Evolutionary conservation across 2,329 filamentous ascomycete genomes (phyloP).

Genomic region (Sporothrix brunneoviolacea): DNA sequence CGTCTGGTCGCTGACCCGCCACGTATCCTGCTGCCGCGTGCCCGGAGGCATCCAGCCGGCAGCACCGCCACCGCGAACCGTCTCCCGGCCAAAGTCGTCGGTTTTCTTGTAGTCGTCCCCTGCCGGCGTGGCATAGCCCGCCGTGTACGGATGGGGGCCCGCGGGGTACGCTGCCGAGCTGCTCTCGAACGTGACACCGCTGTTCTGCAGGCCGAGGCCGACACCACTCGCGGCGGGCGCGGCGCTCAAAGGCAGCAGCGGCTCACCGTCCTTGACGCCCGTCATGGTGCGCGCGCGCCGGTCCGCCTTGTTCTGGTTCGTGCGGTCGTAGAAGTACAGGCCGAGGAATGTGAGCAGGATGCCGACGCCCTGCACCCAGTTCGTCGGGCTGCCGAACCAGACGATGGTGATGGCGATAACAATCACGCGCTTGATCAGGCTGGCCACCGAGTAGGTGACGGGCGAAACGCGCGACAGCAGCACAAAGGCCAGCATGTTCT

Average conservation of each 20-base stretch:
- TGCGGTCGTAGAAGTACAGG: conserved; percentile 92
- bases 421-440: conserved; percentile 92
- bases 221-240: neutral
- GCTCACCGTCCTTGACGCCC: conserved; percentile 33
- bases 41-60: conserved; percentile 67
- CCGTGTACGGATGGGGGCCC: conserved; percentile 36
- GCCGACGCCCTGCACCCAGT: conserved; percentile 71
- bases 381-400: conserved; percentile 92
- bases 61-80: conserved; percentile 39
- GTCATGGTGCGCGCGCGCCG: conserved; percentile 66
- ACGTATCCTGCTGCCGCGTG: conserved; percentile 81
- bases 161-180: conserved; percentile 21
- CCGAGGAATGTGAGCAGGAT: conserved; percentile 87
- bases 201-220: conserved; percentile 23
- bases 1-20: conserved; percentile 43
- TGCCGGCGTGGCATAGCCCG: conserved; percentile 36
- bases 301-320: conserved; percentile 82
- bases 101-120: conserved; percentile 50
- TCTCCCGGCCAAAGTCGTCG: conserved; percentile 38
- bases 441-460: conserved; percentile 94
- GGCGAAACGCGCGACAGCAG: conserved; percentile 89
- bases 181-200: conserved; percentile 35
- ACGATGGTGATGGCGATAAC: conserved; percentile 91
- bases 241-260: conserved; percentile 60
- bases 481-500: conserved; percentile 92